phyloP scores from a whole-genome alignment of 2,329 filamentous ascomycete genomes.

The Fusarium poae region DNA sequence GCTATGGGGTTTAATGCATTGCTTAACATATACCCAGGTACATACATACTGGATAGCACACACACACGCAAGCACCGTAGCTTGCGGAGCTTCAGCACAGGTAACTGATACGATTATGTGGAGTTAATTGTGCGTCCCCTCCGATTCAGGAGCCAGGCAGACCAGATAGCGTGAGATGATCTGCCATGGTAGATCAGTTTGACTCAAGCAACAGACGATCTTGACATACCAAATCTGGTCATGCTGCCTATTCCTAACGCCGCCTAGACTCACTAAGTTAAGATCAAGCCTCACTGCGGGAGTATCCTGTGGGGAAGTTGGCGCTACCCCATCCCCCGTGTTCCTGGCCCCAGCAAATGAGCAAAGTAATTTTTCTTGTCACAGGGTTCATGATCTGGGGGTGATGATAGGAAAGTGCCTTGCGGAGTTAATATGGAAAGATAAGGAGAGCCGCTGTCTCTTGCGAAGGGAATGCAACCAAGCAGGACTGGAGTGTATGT shows the following conservation, averaged over 20 bases:
- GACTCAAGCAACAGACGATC: slow-evolving; percentile 39
- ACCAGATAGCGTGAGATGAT: slow-evolving; percentile 26
- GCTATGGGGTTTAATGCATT: neutral
- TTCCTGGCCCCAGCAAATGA: slow-evolving; percentile 35
- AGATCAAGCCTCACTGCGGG: slow-evolving; percentile 26
- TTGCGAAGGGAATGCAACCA: slow-evolving; percentile 10
- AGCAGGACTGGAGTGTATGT: slow-evolving; percentile 9
- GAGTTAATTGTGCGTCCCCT: slow-evolving; percentile 15
- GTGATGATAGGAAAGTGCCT: slow-evolving; percentile 39
- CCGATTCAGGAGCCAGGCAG: slow-evolving; percentile 27
- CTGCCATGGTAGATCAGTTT: slow-evolving; percentile 31
- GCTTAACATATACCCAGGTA: neutral
- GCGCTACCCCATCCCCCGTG: slow-evolving; percentile 48
- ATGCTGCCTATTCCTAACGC: slow-evolving; percentile 17
- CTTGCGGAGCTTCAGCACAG: slow-evolving; percentile 1
- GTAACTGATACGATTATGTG: slow-evolving; percentile 18
- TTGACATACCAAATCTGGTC: slow-evolving; percentile 21
- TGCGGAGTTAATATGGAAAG: slow-evolving; percentile 22
- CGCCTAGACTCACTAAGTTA: slow-evolving; percentile 3
- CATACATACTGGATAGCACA: neutral
- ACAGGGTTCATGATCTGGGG: slow-evolving; percentile 45
- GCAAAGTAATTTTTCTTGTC: slow-evolving; percentile 40
- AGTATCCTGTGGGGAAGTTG: slow-evolving; percentile 47
- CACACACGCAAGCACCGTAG: neutral
- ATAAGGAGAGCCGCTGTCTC: slow-evolving; percentile 38